Evolutionary conservation across 345 rosid genomes (phyloP), one percentile per base, ranked within the genome.

Genomic region (Hevea brasiliensis): DNA sequence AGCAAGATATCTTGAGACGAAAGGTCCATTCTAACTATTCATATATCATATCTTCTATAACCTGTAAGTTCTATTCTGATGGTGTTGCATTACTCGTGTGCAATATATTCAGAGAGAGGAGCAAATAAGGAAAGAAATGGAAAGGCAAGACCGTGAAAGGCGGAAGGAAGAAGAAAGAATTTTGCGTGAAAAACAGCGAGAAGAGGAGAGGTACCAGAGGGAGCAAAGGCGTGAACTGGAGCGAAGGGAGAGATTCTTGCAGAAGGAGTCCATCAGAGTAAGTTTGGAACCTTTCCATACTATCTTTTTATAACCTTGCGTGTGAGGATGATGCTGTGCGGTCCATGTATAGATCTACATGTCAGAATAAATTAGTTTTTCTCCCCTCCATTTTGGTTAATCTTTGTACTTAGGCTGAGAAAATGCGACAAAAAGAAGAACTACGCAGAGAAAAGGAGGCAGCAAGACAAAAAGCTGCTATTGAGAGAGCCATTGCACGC

Each of bases 131-230:
- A 93, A 90, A 81, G 98, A 91, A 76, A 85, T 89, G 86, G 97
- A 91, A 77, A 91, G 92, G 83, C 89, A 79, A 59, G 92, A 94
- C 71, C 96, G 98, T 79, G 97, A 94, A 82, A 91, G 94, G 81
- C 87, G 89, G 57, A 94, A 86, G 81, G 98, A 91, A 77, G 97
- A 94, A 80, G 98, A 94, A 80, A 85, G 93, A 76, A 81, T 94
- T 62, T 71, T 89, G 77, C 94, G 97, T 63, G 97, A 94, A 81
- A 91, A 84, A 84, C 97, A 91, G 80, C 84, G 97, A 74, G 98
- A 94, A 77, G 97, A 84, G 75, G 98, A 94, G 89, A 90, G 94
- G 77, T 85, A 76, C 69, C 81, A 71, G 48, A 85, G 91, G 69
- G 97, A 91, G 80, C 96, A 90, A 77, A 90, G 88, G 88, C 90